Percentiles rank a stretch among this genome's conserved stretches.
phyloP scores from a whole-genome alignment of 2,329 filamentous ascomycete species.

The Pyricularia pennisetigena region DNA sequence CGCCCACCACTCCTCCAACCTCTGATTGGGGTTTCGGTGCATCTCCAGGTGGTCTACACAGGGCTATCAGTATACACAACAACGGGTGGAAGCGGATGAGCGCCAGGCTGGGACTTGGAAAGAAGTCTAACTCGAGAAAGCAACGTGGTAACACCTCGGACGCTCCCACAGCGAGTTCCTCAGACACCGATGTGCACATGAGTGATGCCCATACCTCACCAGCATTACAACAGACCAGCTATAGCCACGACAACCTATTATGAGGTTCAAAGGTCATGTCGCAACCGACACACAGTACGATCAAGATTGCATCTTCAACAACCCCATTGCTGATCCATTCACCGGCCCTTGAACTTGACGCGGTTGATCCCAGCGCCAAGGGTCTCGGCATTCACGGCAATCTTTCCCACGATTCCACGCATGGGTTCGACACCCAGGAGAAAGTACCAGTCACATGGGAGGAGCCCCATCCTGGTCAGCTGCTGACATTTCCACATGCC shows the following conservation, averaged over 20 bases:
- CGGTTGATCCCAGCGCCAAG: background rate
- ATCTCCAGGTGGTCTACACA: constrained; percentile 43
- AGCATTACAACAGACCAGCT: background rate
- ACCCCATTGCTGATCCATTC: constrained; percentile 2
- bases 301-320: constrained; percentile 12
- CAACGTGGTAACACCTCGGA: constrained; percentile 4
- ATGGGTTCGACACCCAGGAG: background rate
- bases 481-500: constrained; percentile 20
- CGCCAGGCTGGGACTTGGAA: constrained; percentile 43
- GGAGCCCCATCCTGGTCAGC: constrained; percentile 35
- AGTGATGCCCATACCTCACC: constrained; percentile 20
- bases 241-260: constrained; percentile 29
- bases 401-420: background rate
- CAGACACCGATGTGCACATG: constrained; percentile 23
- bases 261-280: constrained; percentile 51
- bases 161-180: constrained; percentile 18
- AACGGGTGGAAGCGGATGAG: constrained; percentile 58
- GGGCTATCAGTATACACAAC: constrained; percentile 42
- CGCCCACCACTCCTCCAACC: constrained; percentile 61
- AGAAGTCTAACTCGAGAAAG: background rate
- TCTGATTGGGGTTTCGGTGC: constrained; percentile 43
- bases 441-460: constrained; percentile 23
- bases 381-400: background rate
- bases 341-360: background rate
- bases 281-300: constrained; percentile 27